Conservation (phyloP, 1,284 basidiomycete genomes). For the Termitomyces sp. region DNA sequence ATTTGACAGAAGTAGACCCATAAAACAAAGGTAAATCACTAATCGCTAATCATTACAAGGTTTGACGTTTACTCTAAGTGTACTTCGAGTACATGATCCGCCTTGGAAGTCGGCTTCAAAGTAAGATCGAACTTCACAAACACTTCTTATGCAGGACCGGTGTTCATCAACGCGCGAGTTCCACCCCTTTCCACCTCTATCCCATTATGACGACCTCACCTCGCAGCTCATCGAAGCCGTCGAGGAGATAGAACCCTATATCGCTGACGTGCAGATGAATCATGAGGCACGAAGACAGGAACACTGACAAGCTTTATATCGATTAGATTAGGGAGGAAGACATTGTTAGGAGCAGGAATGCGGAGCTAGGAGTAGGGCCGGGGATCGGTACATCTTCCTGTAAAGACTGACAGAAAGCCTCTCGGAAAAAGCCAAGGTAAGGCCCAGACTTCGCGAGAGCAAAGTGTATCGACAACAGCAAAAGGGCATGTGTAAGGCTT, state of each 20-base stretch:
- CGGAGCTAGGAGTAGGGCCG: background rate
- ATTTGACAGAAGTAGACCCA: background rate
- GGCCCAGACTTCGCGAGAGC: background rate
- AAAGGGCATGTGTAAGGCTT: background rate
- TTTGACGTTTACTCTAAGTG: background rate
- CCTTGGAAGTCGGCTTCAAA: background rate
- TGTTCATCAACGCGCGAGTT: background rate
- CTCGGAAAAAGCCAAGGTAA: conserved; percentile 8
- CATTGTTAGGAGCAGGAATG: background rate
- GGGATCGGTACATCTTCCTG: conserved; percentile 4
- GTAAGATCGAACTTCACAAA: background rate
- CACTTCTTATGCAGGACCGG: background rate
- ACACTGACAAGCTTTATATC: conserved; percentile 10
- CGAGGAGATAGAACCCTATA: conserved; percentile 1
- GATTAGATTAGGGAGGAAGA: background rate
- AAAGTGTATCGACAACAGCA: background rate
- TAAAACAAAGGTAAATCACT: background rate
- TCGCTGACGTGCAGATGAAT: conserved; percentile 11
- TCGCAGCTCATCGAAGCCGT: background rate
- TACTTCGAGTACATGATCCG: background rate
- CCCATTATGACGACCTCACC: background rate
- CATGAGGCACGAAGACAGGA: conserved; percentile 15
- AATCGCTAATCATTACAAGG: background rate
- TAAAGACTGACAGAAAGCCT: conserved; percentile 13
- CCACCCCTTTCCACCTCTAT: background rate